A percentile compares a stretch with the other conserved stretches of the same genome.
These are phyloP conservation scores for Herpetomonas tarakana DNA, from an alignment of 208 protist species.

Conservation along the genomic window DNA sequence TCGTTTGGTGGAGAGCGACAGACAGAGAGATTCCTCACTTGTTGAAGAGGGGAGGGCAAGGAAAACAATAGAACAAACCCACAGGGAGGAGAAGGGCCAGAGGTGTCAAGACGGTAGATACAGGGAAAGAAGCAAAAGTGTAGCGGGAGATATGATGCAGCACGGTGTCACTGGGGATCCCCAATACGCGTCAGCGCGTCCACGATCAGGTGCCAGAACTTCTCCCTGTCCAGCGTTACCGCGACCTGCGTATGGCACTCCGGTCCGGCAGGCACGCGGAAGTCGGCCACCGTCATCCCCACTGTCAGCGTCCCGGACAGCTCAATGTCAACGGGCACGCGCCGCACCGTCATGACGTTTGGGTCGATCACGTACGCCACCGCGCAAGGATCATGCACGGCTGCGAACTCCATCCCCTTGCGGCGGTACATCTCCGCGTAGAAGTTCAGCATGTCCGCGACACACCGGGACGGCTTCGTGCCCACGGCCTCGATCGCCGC, in stretches of 20 bases:
- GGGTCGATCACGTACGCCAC: slow-evolving; percentile 78
- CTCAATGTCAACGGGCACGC: slow-evolving; percentile 60
- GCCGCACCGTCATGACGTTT: slow-evolving; percentile 42
- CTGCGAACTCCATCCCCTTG: slow-evolving; percentile 17
- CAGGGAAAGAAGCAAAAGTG: no score
- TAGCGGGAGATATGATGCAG: no score
- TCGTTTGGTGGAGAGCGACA: no score
- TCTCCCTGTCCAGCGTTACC: slow-evolving; percentile 48
- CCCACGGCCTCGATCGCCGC: slow-evolving; percentile 32
- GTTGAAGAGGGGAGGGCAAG: no score
- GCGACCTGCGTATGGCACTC: slow-evolving; percentile 64
- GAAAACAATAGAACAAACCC: no score
- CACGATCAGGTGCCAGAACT: slow-evolving; percentile 70
- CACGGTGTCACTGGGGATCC: slow-evolving; percentile 20
- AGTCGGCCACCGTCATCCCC: slow-evolving; percentile 67
- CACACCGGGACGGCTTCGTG: slow-evolving; percentile 30
- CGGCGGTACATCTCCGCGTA: slow-evolving; percentile 49
- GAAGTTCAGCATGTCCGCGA: slow-evolving; percentile 45
- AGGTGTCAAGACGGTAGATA: no score
- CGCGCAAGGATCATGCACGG: slow-evolving; percentile 76
- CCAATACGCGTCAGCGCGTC: slow-evolving; percentile 59
- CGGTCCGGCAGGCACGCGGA: slow-evolving; percentile 23
- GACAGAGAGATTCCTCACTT: no score
- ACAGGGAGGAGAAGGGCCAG: no score
- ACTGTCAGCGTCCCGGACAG: slow-evolving; percentile 29